Evolutionary conservation across 2,329 filamentous ascomycete genomes (phyloP).

Genomic region (Sporothrix dimorphospora): DNA sequence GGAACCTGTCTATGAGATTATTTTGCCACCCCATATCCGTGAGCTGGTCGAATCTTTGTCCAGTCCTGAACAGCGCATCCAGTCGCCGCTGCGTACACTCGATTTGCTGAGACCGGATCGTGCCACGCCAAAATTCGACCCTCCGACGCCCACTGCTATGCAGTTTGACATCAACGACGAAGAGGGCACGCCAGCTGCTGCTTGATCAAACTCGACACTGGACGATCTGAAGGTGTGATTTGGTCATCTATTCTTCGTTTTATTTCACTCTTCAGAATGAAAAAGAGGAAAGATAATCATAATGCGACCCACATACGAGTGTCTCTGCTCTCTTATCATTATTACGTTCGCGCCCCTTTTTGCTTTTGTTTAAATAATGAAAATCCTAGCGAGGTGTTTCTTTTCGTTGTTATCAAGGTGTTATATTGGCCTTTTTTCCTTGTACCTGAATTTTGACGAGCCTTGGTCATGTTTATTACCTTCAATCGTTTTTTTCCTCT

Average conservation of each 20-base stretch:
- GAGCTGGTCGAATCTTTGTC: conserved; percentile 29
- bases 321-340: too few relatives aligned
- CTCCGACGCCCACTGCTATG: conserved; percentile 33
- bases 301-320: too few relatives aligned
- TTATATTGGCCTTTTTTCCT: not conserved
- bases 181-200: not conserved
- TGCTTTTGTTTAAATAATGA: not conserved
- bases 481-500: too few relatives aligned
- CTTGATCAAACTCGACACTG: too few relatives aligned
- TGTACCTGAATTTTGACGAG: not conserved
- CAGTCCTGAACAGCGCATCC: not conserved
- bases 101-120: not conserved
- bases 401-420: not conserved
- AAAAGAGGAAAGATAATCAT: too few relatives aligned
- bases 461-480: not conserved
- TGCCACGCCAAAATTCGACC: conserved; percentile 26
- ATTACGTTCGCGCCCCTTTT: too few relatives aligned
- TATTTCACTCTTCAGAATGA: too few relatives aligned
- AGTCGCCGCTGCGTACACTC: not conserved
- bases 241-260: too few relatives aligned
- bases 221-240: too few relatives aligned
- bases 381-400: not conserved
- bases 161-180: not conserved
- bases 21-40: conserved; percentile 29
- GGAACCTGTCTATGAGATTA: conserved; percentile 30